phyloP scores from a whole-genome alignment of 2,329 filamentous ascomycete species.

The Colletotrichum sp. region DNA sequence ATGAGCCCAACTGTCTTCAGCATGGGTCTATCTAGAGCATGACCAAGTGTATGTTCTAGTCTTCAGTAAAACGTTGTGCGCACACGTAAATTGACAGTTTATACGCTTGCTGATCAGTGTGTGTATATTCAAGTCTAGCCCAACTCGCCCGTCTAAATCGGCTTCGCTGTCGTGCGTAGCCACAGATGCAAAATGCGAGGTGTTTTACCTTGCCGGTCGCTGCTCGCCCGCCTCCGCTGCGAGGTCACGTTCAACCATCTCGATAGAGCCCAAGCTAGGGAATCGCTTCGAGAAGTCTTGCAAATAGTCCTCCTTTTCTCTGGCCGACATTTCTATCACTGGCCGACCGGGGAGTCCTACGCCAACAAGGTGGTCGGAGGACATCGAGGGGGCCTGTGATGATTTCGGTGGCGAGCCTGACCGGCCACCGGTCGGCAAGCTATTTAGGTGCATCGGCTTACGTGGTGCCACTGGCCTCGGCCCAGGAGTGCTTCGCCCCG shows the following conservation, averaged over 20 bases:
- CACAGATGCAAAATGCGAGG: neutral
- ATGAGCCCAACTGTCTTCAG: neutral
- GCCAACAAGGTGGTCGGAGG: constrained; percentile 45
- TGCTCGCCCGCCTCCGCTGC: constrained; percentile 37
- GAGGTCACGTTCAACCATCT: constrained; percentile 81
- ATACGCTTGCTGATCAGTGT: constrained; percentile 9
- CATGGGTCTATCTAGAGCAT: neutral
- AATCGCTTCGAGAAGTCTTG: constrained; percentile 82
- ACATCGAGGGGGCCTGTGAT: constrained; percentile 22
- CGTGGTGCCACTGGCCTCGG: constrained; percentile 60
- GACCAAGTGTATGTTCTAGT: neutral
- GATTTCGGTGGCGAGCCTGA: constrained; percentile 51
- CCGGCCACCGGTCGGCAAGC: constrained; percentile 48
- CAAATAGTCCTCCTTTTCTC: constrained; percentile 71
- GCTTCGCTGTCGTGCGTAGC: neutral
- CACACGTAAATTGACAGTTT: neutral
- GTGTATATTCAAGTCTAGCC: constrained; percentile 2
- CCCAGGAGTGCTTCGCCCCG: constrained; percentile 23
- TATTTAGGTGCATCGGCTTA: constrained; percentile 67
- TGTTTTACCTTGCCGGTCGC: neutral
- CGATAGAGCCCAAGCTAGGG: constrained; percentile 82
- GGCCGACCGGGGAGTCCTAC: constrained; percentile 53
- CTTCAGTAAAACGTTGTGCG: neutral
- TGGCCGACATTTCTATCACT: constrained; percentile 57
- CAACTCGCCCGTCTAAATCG: neutral